A percentile compares a stretch with the other conserved stretches of the same genome.
Evolutionary conservation across 2,329 filamentous ascomycete species (phyloP).

Genomic region (Cephalotrichum gorgonifer): DNA sequence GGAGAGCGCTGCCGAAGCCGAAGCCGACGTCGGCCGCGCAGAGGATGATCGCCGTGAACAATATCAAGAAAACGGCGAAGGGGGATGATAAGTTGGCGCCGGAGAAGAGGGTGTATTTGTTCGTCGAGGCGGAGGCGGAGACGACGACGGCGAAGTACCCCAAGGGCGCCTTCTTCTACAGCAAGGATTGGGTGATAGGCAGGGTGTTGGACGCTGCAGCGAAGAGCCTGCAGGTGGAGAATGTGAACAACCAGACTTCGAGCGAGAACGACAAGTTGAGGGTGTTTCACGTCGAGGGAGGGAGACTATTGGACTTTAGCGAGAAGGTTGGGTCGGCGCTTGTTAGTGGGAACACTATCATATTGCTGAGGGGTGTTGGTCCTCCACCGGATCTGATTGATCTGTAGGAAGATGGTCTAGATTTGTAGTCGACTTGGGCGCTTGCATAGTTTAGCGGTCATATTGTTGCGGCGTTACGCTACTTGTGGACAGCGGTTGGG

Average conservation of each 20-base stretch:
- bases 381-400: conserved; percentile 66
- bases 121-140: conserved; percentile 82
- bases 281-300: conserved; percentile 89
- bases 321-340: conserved; percentile 71
- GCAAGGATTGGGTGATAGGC: conserved; percentile 81
- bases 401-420: conserved; percentile 15
- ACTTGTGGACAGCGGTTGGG: not conserved
- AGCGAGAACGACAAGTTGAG: conserved; percentile 71
- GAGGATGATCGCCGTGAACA: conserved; percentile 59
- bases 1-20: conserved; percentile 47
- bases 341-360: conserved; percentile 79
- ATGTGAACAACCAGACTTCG: conserved; percentile 69
- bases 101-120: conserved; percentile 83
- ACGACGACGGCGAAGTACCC: conserved; percentile 77
- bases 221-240: conserved; percentile 65
- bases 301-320: conserved; percentile 73
- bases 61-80: conserved; percentile 78
- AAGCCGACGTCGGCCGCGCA: conserved; percentile 54
- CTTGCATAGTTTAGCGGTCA: not conserved
- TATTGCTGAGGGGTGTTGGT: conserved; percentile 76
- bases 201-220: conserved; percentile 71
- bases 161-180: conserved; percentile 71
- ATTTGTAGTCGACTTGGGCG: not conserved
- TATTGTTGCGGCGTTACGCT: not conserved
- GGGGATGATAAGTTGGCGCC: conserved; percentile 71